Base-by-base conservation (phyloP, 1,284 basidiomycete genomes). In the Ganoderma lingzhi region DNA sequence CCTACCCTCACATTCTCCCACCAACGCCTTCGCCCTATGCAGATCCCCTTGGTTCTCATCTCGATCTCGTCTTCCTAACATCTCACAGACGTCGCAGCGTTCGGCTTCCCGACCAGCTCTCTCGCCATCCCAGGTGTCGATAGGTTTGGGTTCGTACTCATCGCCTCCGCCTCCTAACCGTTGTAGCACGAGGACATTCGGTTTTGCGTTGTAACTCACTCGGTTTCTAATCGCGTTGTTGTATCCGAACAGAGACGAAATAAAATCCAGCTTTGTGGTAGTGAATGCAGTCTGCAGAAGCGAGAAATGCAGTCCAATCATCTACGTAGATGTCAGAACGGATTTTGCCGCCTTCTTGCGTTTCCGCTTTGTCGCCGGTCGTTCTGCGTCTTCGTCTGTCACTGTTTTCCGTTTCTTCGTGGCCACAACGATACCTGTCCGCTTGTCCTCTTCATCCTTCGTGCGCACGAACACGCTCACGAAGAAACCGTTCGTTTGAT, bases 401-500 rank as follows among this genome's bases (percentile, higher is more conserved):
- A 3, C 17, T 10, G 60, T 23, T 58, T 66, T 71, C 64, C 64
- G 63, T 63, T 69, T 72, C 53, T 64, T 62, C 17, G 44, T 59
- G 15, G 35, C 45, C 39, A 41, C 51, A 6, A 42, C 67, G n/a
- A 41, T 30, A 42, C 51, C 14, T 17, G 59, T 65, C 63, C 67
- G 62, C 28, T 64, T 12, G 42, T 66, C 51, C 35, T 61, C 68
- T 39, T 64, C 67, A 41, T 70, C 66, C 56, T 62, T 59, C 61
- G 19, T 32, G 14, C 78, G 77, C 58, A 94, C 82, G 77, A 97
- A 96, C 79, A 95, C 94, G 35, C 94, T 90, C 28, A 98, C 96
- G 75, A 98, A 98, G 83, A 98, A 98, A 0, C 96, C 96, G 78
- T 98, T 98, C 19, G 96, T 98, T 53, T 87, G 88, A 77, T 98